Base-by-base conservation (phyloP, 257 asterid genomes). In the Nyctanthes arbortristis region DNA sequence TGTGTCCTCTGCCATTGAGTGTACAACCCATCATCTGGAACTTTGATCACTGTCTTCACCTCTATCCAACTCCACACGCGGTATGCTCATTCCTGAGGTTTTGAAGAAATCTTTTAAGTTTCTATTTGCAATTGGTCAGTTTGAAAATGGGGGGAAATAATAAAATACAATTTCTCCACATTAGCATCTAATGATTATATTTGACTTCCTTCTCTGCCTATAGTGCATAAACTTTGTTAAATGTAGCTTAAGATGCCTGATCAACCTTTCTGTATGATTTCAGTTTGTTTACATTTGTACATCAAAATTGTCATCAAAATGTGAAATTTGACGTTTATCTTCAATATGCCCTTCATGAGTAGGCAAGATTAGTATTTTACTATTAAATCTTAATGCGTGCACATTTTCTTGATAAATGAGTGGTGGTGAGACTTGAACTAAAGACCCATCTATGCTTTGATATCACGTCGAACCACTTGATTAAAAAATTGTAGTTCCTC, bases 21-120 rank as follows among this genome's bases (percentile, higher is more conserved):
- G 74, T 86, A 31, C 99, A 94, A 62, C 97, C 99, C 52, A 84
- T 91, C 71, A 84, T 94, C 75, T 91, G 99, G 99, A 91, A 88
- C 82, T 88, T 77, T 62, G 99, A 94, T 79, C 97, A 94, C 68
- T 75, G 95, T 74, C 97, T 94, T 74, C 95, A 94, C 79, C 88
- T 94, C 66, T 88, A 89, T 80, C 97, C 97, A 52, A 80, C 88
- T 67, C 99, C 99, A 29, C 96, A 91, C 66, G 84, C 93, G 77
- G 97, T 94, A 89, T 61, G 39, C 61, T 43, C 73, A 78, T 70
- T 66, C 79, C 72, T 68, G 59, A 33, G 71, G 43, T 35, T 36
- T 14, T 58, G 37, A 45, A 4, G 55, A 45, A 3, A 10, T n/a
- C 24, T n/a, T 3, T 45, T 43, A 20, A 43, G 9, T 43, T 43